Evolutionary conservation across 1,139 yeast species (phyloP), one percentile per base, ranked within the genome.

Genomic region (Groenewaldozyma sp.): DNA sequence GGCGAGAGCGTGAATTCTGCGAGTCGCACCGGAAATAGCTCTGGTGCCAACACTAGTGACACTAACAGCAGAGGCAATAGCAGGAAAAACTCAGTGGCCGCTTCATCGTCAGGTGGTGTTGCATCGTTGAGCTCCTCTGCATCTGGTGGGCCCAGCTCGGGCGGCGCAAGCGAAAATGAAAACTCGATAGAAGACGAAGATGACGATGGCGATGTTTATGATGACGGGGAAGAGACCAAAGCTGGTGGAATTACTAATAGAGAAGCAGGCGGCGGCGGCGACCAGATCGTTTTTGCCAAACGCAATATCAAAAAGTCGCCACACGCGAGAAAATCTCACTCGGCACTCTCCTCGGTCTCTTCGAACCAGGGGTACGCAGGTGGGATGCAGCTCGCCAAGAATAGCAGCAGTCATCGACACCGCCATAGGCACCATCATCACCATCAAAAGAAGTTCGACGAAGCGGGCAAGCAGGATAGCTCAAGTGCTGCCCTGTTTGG

Each of bases 261-360:
- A 11, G 29, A 4, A 14, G 28, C 11, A 10, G 22, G 28, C 17
- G 36, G 34, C 14, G 28, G 27, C 24, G 35, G 24, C 18, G 35
- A 32, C 16, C 19, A 14, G 7, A 21, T 22, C 28, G 35, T 20
- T 5, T 49, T 49, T 33, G 38, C 50, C 24, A 50, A 50, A 34
- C 45, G 45, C 32, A 43, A 42, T 17, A 36, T 48, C 13, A 22
- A 39, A 27, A 46, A 41, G 22, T 27, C 18, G 13, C 22, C 19
- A 13, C 14, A 21, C 13, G 28, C 38, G 26, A 42, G 39, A 24
- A 32, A 36, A n/a, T 43, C 49, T 29, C 42, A 44, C 35, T 48
- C 51, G 13, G 51, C 50, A 16, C 41, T 48, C 19, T 48, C 51
- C 3, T 46, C 50, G 11, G 45, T 45, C 36, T 41, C 45, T 16